Evolutionary conservation across 1,284 basidiomycete genomes (phyloP).

Genomic region (Rhodotorula sp.): DNA sequence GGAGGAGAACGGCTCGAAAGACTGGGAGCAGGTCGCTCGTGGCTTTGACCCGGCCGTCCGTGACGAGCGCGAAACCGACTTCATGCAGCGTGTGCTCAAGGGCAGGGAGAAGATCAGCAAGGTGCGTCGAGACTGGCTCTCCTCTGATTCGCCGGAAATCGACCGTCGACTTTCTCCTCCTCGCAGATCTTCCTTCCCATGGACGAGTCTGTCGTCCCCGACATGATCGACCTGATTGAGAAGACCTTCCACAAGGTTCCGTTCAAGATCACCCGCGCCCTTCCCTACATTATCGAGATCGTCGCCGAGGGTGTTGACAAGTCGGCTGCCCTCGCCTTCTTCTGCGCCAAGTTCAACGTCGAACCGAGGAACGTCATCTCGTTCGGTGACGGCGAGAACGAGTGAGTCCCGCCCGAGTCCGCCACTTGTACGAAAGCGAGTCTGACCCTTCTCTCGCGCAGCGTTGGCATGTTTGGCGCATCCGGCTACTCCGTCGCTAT

Average conservation of each 20-base stretch:
- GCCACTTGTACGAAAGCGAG: not conserved
- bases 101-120: constrained; percentile 38
- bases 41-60: constrained; percentile 41
- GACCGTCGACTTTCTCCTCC: not conserved
- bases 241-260: constrained; percentile 36
- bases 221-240: constrained; percentile 38
- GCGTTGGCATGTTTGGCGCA: constrained; percentile 39
- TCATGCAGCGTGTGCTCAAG: constrained; percentile 37
- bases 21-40: constrained; percentile 41
- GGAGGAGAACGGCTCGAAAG: constrained; percentile 41
- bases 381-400: constrained; percentile 43
- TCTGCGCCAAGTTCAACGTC: constrained; percentile 40
- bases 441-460: not conserved
- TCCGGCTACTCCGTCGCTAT: constrained; percentile 38
- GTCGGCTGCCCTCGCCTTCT: constrained; percentile 41
- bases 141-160: too few species aligned
- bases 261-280: constrained; percentile 43
- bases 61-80: constrained; percentile 39
- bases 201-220: constrained; percentile 40
- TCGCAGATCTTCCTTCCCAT: constrained; percentile 40
- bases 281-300: constrained; percentile 44
- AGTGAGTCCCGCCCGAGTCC: constrained; percentile 8
- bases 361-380: constrained; percentile 40
- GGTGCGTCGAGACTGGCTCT: constrained; percentile 5
- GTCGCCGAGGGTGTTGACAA: constrained; percentile 42